phyloP scores from a whole-genome alignment of 2,329 filamentous ascomycete genomes.

The Pyricularia grisea region DNA sequence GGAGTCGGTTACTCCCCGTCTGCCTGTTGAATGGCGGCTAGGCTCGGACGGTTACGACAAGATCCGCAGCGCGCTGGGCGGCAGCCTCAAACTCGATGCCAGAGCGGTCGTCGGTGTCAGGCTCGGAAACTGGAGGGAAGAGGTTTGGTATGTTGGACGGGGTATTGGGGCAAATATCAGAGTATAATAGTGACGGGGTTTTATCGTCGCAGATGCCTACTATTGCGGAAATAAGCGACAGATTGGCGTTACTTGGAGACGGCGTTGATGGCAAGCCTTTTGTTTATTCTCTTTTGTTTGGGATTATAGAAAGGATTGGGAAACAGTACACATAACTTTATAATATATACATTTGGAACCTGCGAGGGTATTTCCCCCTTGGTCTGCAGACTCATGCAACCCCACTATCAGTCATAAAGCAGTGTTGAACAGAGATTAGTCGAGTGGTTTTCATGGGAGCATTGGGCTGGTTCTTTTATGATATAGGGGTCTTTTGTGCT shows the following conservation, averaged over 20 bases:
- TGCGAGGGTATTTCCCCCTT: neutral
- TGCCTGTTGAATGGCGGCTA: conserved; percentile 76
- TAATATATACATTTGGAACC: neutral
- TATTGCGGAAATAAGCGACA: neutral
- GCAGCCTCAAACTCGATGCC: conserved; percentile 68
- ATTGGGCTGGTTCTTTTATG: no score
- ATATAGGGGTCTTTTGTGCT: no score
- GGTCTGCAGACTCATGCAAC: neutral
- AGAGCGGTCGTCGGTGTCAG: conserved; percentile 65
- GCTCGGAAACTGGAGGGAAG: conserved; percentile 66
- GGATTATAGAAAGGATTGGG: neutral
- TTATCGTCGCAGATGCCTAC: neutral
- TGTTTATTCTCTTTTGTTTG: neutral
- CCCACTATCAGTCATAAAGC: neutral
- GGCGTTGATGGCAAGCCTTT: neutral
- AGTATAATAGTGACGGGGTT: conserved; percentile 22
- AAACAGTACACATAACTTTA: neutral
- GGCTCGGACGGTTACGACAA: conserved; percentile 76
- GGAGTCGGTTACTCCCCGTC: conserved; percentile 56
- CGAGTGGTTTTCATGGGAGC: neutral
- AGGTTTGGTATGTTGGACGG: conserved; percentile 58
- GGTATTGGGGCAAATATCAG: conserved; percentile 61
- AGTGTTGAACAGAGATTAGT: neutral
- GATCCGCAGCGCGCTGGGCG: conserved; percentile 70
- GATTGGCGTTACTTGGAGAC: neutral